Evolutionary conservation across 73 alveolate species (phyloP).

Genomic region (Blepharisma japonicum): DNA sequence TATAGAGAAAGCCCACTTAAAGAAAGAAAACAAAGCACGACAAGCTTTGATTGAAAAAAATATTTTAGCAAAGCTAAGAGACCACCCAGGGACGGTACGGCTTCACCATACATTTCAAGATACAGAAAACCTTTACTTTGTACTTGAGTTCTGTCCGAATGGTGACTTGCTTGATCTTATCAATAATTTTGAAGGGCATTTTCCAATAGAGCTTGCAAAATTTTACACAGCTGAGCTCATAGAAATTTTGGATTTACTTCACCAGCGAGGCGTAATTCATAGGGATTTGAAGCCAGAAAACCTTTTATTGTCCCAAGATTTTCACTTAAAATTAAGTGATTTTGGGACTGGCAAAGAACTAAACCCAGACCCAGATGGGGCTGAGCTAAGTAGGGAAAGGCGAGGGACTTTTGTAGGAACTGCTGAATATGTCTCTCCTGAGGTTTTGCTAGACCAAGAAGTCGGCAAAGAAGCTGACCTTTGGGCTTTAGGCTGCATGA

Average conservation of each 20-base stretch:
- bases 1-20: constrained; percentile 12
- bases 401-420: constrained; percentile 94
- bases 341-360: constrained; percentile 70
- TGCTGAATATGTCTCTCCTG: constrained; percentile 97
- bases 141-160: constrained; percentile 53
- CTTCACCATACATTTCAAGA: constrained; percentile 51
- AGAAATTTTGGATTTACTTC: constrained; percentile 64
- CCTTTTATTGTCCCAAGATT: constrained; percentile 66
- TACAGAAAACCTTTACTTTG: constrained; percentile 49
- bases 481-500: constrained; percentile 95
- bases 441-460: constrained; percentile 80
- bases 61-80: constrained; percentile 31
- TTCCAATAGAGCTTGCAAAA: constrained; percentile 48
- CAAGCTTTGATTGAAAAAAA: constrained; percentile 56
- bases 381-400: constrained; percentile 50
- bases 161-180: constrained; percentile 48
- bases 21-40: constrained; percentile 41
- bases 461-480: constrained; percentile 83
- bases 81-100: constrained; percentile 57
- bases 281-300: constrained; percentile 89
- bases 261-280: constrained; percentile 66
- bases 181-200: constrained; percentile 23
- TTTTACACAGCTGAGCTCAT: constrained; percentile 82
- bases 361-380: not conserved
- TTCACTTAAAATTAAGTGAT: constrained; percentile 72